Evolutionary conservation across 805 yeast genomes (phyloP).

Genomic region (Kazachstania bromeliacearum): DNA sequence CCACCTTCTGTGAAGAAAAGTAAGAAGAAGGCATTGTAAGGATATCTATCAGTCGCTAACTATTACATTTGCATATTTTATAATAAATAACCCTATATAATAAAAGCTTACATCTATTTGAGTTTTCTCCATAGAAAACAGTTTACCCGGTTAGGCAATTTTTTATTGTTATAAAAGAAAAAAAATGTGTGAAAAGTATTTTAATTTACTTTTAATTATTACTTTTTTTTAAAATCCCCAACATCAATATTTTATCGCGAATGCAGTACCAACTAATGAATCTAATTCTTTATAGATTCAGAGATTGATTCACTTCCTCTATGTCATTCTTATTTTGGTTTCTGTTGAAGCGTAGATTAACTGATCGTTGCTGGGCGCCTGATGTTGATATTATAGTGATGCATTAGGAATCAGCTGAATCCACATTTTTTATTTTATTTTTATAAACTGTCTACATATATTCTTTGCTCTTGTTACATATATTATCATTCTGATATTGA

Average conservation of each 20-base stretch:
- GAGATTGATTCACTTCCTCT: slow-evolving; percentile 10
- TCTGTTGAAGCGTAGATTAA: slow-evolving; percentile 25
- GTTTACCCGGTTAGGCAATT: too few relatives aligned
- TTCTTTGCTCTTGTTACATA: not conserved
- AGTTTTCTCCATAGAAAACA: too few relatives aligned
- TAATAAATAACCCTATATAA: too few relatives aligned
- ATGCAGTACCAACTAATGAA: slow-evolving; percentile 9
- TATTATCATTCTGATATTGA: not conserved
- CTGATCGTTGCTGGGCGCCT: slow-evolving; percentile 37
- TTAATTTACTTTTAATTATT: too few relatives aligned
- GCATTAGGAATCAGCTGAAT: slow-evolving; percentile 35
- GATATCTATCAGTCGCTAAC: too few relatives aligned
- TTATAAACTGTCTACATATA: not conserved
- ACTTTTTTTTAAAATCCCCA: slow-evolving; percentile 10
- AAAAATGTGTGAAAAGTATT: too few relatives aligned
- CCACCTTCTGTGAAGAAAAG: slow-evolving; percentile 16
- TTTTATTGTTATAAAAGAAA: too few relatives aligned
- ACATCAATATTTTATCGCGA: slow-evolving; percentile 26
- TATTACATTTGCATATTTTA: too few relatives aligned
- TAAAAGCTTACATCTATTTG: too few relatives aligned
- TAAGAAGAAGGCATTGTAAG: not conserved
- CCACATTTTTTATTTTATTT: slow-evolving; percentile 17
- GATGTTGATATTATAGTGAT: slow-evolving; percentile 29
- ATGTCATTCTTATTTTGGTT: slow-evolving; percentile 11
- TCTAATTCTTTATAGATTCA: slow-evolving; percentile 8